Evolutionary conservation across 169 alveolate genomes (phyloP).

Genomic region (Cryptosporidium canis): DNA sequence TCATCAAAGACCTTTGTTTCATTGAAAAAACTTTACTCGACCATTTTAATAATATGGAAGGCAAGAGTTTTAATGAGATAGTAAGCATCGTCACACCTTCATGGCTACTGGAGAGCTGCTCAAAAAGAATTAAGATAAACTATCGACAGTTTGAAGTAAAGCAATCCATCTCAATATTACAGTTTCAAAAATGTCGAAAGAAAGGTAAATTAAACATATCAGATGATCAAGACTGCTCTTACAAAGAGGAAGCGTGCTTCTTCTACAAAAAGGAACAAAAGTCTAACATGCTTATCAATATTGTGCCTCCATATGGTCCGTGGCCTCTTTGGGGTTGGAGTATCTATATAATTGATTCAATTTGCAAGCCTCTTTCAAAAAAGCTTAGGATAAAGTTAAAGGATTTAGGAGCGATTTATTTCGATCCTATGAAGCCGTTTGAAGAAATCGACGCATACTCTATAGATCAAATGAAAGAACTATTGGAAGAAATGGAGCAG

Average conservation of each 20-base stretch:
- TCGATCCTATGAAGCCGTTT: neutral
- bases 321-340: slow-evolving; percentile 74
- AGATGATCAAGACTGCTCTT: neutral
- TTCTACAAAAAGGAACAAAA: slow-evolving; percentile 4
- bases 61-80: neutral
- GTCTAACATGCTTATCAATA: neutral
- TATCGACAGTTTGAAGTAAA: slow-evolving; percentile 12
- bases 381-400: neutral
- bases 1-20: slow-evolving; percentile 20
- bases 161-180: neutral
- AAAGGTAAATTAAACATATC: neutral
- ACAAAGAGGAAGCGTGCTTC: slow-evolving; percentile 18
- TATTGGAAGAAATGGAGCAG: neutral
- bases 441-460: neutral
- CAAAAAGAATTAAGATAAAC: slow-evolving; percentile 25
- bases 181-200: slow-evolving; percentile 2
- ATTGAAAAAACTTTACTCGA: neutral
- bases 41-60: neutral
- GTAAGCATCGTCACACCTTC: slow-evolving; percentile 36
- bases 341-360: slow-evolving; percentile 8
- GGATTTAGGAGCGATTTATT: slow-evolving; percentile 39
- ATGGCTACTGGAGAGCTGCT: slow-evolving; percentile 60
- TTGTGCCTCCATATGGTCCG: slow-evolving; percentile 62
- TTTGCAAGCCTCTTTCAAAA: neutral
- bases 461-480: neutral